phyloP scores from a whole-genome alignment of 495 filamentous ascomycete species.

The Aspergillus cavernicola region DNA sequence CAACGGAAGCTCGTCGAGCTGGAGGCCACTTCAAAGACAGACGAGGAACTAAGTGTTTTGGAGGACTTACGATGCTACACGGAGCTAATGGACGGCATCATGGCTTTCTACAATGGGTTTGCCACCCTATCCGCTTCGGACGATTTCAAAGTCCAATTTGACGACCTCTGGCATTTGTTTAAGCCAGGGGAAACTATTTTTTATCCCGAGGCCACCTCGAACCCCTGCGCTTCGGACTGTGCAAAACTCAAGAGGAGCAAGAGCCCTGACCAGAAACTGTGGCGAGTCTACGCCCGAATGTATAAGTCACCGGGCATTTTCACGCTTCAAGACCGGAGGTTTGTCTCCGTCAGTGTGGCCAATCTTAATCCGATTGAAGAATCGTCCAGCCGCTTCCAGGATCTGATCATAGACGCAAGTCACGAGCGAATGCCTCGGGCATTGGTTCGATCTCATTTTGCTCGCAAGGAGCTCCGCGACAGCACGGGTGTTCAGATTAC shows the following conservation, averaged over 20 bases:
- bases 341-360: slow-evolving; percentile 6
- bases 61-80: neutral
- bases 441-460: neutral
- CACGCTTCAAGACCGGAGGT: slow-evolving; percentile 8
- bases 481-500: neutral
- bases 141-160: too few species aligned
- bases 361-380: slow-evolving; percentile 7
- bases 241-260: neutral
- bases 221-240: too few species aligned
- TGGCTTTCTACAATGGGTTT: neutral
- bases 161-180: too few species aligned
- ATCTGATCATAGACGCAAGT: slow-evolving; percentile 4
- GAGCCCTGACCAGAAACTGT: neutral
- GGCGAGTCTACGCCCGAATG: too few species aligned
- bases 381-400: neutral
- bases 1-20: neutral
- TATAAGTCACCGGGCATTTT: slow-evolving; percentile 6
- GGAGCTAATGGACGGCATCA: neutral
- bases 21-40: neutral
- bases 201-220: too few species aligned
- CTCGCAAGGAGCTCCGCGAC: neutral
- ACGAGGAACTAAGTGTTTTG: neutral
- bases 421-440: slow-evolving; percentile 1
- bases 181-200: too few species aligned
- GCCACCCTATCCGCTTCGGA: too few species aligned